These are phyloP conservation scores for Mycena vitilis DNA, from an alignment of 768 basidiomycete species.

Conservation along the genomic window DNA sequence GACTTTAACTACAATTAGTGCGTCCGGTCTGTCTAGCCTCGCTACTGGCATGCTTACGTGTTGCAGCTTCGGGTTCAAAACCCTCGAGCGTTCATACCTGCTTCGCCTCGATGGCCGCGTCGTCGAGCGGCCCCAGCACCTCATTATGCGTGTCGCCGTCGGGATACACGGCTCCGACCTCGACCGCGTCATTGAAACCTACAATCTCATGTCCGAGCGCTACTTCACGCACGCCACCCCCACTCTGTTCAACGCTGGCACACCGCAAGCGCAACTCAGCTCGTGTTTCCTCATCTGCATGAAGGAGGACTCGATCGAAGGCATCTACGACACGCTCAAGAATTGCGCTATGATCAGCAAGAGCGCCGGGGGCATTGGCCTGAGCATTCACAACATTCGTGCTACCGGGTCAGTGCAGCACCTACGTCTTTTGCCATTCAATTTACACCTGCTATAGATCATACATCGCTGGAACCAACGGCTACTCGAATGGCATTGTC, in stretches of 20 bases:
- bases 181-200: conserved; percentile 90
- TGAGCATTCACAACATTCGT: conserved; percentile 96
- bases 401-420: conserved; percentile 80
- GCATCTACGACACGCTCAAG: conserved; percentile 98
- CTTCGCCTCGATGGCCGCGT: conserved; percentile 94
- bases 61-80: conserved; percentile 97
- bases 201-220: conserved; percentile 96
- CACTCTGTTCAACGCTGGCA: conserved; percentile 99
- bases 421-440: conserved; percentile 2
- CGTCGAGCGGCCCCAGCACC: conserved; percentile 97
- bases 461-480: conserved; percentile 99
- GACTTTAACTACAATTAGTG: conserved; percentile 98
- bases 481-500: conserved; percentile 98
- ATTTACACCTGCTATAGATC: conserved; percentile 62
- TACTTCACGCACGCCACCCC: conserved; percentile 99
- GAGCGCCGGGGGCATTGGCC: conserved; percentile 97
- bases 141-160: conserved; percentile 99
- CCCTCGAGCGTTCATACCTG: conserved; percentile 96
- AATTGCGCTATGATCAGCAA: conserved; percentile 99
- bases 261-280: conserved; percentile 93
- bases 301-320: conserved; percentile 99
- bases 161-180: conserved; percentile 94
- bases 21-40: conserved; percentile 40
- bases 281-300: conserved; percentile 98
- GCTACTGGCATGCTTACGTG: conserved; percentile 7